These are phyloP conservation scores for Rhododendron mucronatum DNA, from an alignment of 148 eudicot genomes.

Conservation along the genomic window DNA sequence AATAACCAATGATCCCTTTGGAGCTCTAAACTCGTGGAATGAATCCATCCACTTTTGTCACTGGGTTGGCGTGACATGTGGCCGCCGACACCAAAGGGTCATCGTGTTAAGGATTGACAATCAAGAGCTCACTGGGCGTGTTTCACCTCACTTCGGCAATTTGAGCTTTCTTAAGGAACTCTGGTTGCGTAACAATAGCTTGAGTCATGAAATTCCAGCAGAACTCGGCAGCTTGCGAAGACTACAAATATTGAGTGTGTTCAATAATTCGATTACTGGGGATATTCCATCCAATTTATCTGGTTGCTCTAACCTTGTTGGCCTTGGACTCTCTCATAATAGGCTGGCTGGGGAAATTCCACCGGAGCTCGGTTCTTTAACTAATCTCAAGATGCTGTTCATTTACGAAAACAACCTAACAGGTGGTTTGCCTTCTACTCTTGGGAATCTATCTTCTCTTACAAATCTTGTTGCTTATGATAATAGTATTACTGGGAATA, in stretches of 20 bases:
- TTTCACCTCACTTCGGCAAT: not conserved
- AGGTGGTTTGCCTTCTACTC: not conserved
- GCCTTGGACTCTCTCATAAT: not conserved
- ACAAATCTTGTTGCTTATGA: too few relatives aligned
- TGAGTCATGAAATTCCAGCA: not conserved
- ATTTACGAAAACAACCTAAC: not conserved
- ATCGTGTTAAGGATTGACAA: not conserved
- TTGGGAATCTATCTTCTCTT: not conserved
- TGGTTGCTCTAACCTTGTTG: not conserved
- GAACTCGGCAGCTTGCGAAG: not conserved
- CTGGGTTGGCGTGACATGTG: not conserved
- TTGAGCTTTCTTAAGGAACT: not conserved
- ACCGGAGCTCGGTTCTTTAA: not conserved
- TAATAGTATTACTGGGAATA: not conserved
- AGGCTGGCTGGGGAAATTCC: not conserved
- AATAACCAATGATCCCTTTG: not conserved
- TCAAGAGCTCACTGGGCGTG: not conserved
- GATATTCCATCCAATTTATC: not conserved
- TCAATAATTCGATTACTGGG: not conserved
- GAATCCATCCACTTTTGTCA: not conserved
- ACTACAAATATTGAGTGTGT: not conserved
- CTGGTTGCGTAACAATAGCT: not conserved
- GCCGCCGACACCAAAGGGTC: not conserved
- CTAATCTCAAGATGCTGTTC: rapidly evolving
- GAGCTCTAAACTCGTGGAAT: not conserved